Conservation (phyloP, 345 rosid species). For the Tarenaya hassleriana region DNA sequence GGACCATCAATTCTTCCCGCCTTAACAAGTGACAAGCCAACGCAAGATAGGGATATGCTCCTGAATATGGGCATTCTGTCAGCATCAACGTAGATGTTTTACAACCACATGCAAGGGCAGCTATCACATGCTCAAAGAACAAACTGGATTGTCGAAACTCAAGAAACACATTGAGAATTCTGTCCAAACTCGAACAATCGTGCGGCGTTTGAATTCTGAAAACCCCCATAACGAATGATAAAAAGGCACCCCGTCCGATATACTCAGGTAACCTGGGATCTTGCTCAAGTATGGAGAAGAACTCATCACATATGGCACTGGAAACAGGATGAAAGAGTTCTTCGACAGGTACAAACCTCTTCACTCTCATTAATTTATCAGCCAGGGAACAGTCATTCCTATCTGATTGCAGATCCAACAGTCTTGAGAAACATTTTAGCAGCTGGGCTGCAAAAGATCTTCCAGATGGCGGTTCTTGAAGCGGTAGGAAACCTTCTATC, state of each 20-base stretch:
- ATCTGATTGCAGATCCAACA: slow-evolving; percentile 50
- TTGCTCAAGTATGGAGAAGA: slow-evolving; percentile 52
- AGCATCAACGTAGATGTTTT: slow-evolving; percentile 56
- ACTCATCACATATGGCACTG: slow-evolving; percentile 61
- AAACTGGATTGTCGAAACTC: slow-evolving; percentile 50
- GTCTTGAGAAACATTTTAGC: slow-evolving; percentile 67
- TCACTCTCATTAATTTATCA: slow-evolving; percentile 67
- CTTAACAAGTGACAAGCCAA: slow-evolving; percentile 77
- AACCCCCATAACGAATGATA: slow-evolving; percentile 71
- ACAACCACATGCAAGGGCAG: slow-evolving; percentile 77
- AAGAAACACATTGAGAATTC: slow-evolving; percentile 54
- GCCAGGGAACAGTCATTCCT: slow-evolving; percentile 50
- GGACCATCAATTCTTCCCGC: slow-evolving; percentile 66
- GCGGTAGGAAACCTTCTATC: slow-evolving; percentile 55
- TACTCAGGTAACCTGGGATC: slow-evolving; percentile 54
- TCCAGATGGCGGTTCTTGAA: slow-evolving; percentile 53
- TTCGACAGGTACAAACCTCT: slow-evolving; percentile 66
- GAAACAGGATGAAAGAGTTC: slow-evolving; percentile 70
- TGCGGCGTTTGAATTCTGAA: slow-evolving; percentile 70
- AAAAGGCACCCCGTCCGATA: slow-evolving; percentile 66
- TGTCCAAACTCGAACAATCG: slow-evolving; percentile 63
- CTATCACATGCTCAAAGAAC: slow-evolving; percentile 55
- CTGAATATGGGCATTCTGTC: slow-evolving; percentile 88
- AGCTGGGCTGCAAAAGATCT: slow-evolving; percentile 41
- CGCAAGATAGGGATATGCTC: slow-evolving; percentile 82